These are phyloP conservation scores for Tetracladium maxilliforme DNA, from an alignment of 2,329 filamentous ascomycete species.

Conservation along the genomic window DNA sequence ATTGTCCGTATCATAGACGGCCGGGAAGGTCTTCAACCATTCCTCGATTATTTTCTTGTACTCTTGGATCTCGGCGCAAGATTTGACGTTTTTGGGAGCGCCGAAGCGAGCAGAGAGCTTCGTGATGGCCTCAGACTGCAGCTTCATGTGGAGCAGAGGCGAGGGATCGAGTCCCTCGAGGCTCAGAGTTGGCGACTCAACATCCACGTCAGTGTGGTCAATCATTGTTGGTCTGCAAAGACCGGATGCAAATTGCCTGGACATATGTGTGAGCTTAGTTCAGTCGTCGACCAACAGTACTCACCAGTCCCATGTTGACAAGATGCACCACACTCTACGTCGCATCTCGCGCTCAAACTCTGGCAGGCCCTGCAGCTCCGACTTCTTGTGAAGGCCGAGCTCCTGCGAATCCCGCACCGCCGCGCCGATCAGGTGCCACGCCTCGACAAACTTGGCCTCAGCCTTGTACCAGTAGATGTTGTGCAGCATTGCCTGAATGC, in stretches of 20 bases:
- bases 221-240: conserved; percentile 18
- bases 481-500: conserved; percentile 18
- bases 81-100: too few relatives aligned
- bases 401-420: conserved; percentile 21
- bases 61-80: too few relatives aligned
- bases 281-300: conserved; percentile 1
- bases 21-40: too few relatives aligned
- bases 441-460: conserved; percentile 19
- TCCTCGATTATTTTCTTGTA: too few relatives aligned
- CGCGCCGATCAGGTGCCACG: conserved; percentile 19
- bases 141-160: too few relatives aligned
- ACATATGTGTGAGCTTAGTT: not conserved
- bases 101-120: too few relatives aligned
- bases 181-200: conserved; percentile 15
- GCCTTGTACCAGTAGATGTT: conserved; percentile 22
- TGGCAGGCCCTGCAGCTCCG: conserved; percentile 7
- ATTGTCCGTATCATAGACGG: too few relatives aligned
- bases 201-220: conserved; percentile 17
- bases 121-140: too few relatives aligned
- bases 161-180: conserved; percentile 18
- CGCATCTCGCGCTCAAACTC: conserved; percentile 21
- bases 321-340: conserved; percentile 19
- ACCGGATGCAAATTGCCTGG: conserved; percentile 20
- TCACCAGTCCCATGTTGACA: conserved; percentile 23
- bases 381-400: conserved; percentile 5